Evolutionary conservation across 2,329 filamentous ascomycete genomes (phyloP).

Genomic region (Phymatotrichopsis omnivora): DNA sequence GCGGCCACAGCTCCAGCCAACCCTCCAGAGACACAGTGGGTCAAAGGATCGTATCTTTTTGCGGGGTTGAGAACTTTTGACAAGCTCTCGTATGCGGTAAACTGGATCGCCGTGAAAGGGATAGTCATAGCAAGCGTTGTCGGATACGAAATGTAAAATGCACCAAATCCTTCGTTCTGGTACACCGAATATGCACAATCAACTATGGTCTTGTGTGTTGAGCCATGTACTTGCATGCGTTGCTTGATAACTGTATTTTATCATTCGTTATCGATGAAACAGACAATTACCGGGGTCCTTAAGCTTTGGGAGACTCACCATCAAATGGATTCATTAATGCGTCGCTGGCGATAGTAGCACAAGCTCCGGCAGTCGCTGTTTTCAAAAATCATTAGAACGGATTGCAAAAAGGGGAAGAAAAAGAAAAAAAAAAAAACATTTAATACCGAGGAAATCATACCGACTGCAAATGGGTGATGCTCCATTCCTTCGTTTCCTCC

Average conservation of each 20-base stretch:
- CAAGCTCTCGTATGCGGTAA: conserved; percentile 94
- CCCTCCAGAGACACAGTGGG: conserved; percentile 85
- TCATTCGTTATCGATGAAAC: conserved; percentile 11
- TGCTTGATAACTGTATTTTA: conserved; percentile 78
- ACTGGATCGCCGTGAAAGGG: conserved; percentile 92
- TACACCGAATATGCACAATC: conserved; percentile 87
- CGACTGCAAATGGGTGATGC: conserved; percentile 87
- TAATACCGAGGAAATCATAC: conserved; percentile 45
- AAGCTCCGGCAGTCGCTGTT: conserved; percentile 83
- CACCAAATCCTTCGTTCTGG: conserved; percentile 71
- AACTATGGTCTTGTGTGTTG: conserved; percentile 74
- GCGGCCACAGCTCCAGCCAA: conserved; percentile 89
- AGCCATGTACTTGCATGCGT: conserved; percentile 96
- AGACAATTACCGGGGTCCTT: no score
- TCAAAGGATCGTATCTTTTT: conserved; percentile 80
- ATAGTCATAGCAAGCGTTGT: conserved; percentile 98
- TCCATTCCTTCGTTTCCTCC: conserved; percentile 73
- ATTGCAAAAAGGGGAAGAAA: conserved; percentile 33
- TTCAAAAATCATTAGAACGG: not conserved
- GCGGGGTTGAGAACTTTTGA: conserved; percentile 85
- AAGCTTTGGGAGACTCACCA: conserved; percentile 48
- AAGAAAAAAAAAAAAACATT: conserved; percentile 31
- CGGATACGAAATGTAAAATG: conserved; percentile 97
- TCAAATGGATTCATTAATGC: conserved; percentile 99
- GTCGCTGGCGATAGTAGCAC: conserved; percentile 92